These are phyloP conservation scores for grape (Vitis vinifera) DNA, from an alignment of 164 flowering plant species.

Conservation along the genomic window DNA sequence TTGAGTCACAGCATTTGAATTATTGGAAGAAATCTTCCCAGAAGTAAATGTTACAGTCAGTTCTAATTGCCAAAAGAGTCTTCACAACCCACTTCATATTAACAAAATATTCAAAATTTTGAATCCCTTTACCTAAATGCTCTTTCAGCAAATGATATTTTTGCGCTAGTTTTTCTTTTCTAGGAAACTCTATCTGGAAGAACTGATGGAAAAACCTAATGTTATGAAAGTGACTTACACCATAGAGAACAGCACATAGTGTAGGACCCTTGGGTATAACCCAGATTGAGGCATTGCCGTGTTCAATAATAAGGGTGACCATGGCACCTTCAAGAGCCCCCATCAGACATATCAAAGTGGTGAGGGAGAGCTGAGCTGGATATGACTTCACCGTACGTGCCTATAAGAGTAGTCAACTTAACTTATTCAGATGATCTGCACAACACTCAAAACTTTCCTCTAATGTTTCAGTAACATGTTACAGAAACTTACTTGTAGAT, in stretches of 20 bases:
- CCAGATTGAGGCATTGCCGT: constrained; percentile 37
- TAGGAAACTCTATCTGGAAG: no score
- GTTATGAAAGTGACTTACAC: constrained; percentile 26
- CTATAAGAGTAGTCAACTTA: constrained; percentile 17
- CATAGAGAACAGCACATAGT: constrained; percentile 33
- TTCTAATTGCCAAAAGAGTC: no score
- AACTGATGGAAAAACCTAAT: no score
- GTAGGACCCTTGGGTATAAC: constrained; percentile 26
- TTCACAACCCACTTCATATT: no score
- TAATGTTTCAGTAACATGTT: no score
- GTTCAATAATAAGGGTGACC: constrained; percentile 32
- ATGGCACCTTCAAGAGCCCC: constrained; percentile 35
- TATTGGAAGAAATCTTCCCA: no score
- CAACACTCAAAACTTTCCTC: no score
- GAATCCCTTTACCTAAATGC: no score
- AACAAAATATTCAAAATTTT: no score
- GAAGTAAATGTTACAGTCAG: no score
- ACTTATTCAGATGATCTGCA: background rate
- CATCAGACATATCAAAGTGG: constrained; percentile 37
- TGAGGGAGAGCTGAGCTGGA: constrained; percentile 49
- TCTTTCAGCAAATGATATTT: no score
- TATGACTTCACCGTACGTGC: constrained; percentile 47
- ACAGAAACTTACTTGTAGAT: constrained; percentile 40
- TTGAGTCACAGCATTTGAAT: background rate
- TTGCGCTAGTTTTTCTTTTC: no score